Conservation (phyloP, 2,329 filamentous ascomycete species). For the Penicillium sp. region DNA sequence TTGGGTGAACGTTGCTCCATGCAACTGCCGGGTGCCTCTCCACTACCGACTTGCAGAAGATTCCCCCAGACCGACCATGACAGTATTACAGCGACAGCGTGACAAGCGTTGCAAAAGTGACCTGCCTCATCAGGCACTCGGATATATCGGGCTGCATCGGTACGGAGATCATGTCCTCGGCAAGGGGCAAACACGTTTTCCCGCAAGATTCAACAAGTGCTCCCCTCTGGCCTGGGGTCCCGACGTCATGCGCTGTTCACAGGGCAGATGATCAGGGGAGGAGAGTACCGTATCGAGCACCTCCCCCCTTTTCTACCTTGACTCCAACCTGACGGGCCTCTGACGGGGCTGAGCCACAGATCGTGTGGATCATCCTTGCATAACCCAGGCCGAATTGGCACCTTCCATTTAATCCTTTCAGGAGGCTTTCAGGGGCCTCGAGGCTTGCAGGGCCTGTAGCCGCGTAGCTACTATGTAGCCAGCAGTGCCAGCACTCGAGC, state of each 20-base stretch:
- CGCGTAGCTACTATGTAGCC: no score
- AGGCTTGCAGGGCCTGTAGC: no score
- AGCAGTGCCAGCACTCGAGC: not conserved
- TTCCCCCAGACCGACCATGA: not conserved
- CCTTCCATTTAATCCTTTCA: not conserved
- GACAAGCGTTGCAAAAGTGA: not conserved
- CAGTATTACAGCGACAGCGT: not conserved
- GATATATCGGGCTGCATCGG: not conserved
- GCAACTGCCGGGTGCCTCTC: not conserved
- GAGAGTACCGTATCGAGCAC: not conserved
- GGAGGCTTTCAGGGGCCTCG: not conserved
- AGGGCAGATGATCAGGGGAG: slow-evolving; percentile 1
- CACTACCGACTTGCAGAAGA: not conserved
- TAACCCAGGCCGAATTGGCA: not conserved
- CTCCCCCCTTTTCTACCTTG: not conserved
- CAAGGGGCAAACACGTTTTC: slow-evolving; percentile 1
- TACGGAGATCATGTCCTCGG: not conserved
- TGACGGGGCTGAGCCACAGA: slow-evolving; percentile 20
- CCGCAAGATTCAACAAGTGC: not conserved
- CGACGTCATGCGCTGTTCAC: slow-evolving; percentile 24
- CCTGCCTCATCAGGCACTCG: not conserved
- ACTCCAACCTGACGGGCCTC: not conserved
- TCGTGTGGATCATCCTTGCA: slow-evolving; percentile 14
- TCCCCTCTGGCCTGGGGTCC: not conserved
- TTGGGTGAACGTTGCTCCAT: not conserved